Base-by-base conservation (phyloP, 2,329 filamentous ascomycete genomes). In the Fusarium continuum region DNA sequence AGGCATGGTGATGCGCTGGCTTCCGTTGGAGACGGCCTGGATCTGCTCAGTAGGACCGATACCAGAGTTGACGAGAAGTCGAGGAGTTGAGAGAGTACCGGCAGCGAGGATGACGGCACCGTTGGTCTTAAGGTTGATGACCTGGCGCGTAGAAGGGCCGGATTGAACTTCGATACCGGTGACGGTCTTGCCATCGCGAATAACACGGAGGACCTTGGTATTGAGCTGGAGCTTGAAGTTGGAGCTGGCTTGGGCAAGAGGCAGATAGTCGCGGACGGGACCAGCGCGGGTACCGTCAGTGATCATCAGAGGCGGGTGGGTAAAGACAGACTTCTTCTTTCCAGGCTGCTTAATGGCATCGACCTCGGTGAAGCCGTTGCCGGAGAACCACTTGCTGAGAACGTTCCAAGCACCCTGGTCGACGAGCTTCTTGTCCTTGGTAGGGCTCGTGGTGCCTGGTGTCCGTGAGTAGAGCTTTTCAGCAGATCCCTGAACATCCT, bases 221-320 rank as follows among this genome's bases (percentile, higher is more conserved):
- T 88, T 86, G 17, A 84, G 84, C 80, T 85, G 86, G 41, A 92
- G 78, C 48, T 85, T 81, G 76, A 92, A 92, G 77, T 91, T 90
- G 32, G 78, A 75, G 56, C 86, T 81, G 35, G 78, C 77, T 41
- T 81, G 79, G 2, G 88, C 88, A 16, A 82, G 80, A 5, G 88
- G 85, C 2, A 92, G 83, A 70, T 92, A 92, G 0, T 90, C 91
- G 8, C 86, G 86, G 72, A 92, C 79, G 11, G 90, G 89, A 1
- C 90, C 90, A 38, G 86, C 86, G 57, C 90, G 81, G 73, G 90
- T 86, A 46, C 88, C 88, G 39, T 87, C 77, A 6, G 79, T 78
- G 72, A 87, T 90, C 67, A 70, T 70, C 35, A 55, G 36, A 5
- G 91, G 22, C 86, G 83, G 20, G 86, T 85, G 74, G 86, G 84